phyloP scores from a whole-genome alignment of 805 yeast genomes.

The Myxozyma neotropica region DNA sequence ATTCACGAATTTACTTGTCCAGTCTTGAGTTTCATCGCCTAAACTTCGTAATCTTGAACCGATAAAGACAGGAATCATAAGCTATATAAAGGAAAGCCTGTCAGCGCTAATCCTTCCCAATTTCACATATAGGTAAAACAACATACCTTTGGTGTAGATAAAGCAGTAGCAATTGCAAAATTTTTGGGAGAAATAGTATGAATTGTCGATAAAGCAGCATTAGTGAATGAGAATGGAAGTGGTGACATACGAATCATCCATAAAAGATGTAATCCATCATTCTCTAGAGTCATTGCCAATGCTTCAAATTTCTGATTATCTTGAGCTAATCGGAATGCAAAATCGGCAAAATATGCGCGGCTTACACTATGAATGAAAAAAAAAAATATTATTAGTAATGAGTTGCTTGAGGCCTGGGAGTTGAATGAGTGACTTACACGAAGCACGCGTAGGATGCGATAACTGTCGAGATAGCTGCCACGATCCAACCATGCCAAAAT shows the following conservation, averaged over 20 bases:
- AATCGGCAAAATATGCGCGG: slow-evolving; percentile 57
- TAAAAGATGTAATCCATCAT: slow-evolving; percentile 65
- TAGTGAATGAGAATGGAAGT: slow-evolving; percentile 86
- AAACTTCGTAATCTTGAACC: slow-evolving; percentile 31
- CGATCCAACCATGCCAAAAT: slow-evolving; percentile 74
- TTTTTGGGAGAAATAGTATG: slow-evolving; percentile 68
- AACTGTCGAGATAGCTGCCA: slow-evolving; percentile 68
- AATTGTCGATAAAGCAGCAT: slow-evolving; percentile 88
- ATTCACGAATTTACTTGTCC: slow-evolving; percentile 22
- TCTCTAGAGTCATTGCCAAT: slow-evolving; percentile 72
- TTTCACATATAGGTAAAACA: background rate
- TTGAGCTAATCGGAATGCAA: slow-evolving; percentile 63
- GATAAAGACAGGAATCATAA: slow-evolving; percentile 31
- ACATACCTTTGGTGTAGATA: slow-evolving; percentile 68
- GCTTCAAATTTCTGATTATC: slow-evolving; percentile 70
- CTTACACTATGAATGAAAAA: slow-evolving; percentile 46
- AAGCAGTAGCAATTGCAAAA: slow-evolving; percentile 68
- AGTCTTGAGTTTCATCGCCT: slow-evolving; percentile 27
- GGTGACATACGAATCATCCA: slow-evolving; percentile 84
- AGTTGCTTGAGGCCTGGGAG: no score
- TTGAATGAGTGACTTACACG: slow-evolving; percentile 39
- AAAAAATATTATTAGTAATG: background rate
- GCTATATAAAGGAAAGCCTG: background rate
- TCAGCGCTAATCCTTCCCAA: no score
- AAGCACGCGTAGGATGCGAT: slow-evolving; percentile 79